Conservation (phyloP, 192 early-diverging fungal genomes). For the Backusella psychrophila region DNA sequence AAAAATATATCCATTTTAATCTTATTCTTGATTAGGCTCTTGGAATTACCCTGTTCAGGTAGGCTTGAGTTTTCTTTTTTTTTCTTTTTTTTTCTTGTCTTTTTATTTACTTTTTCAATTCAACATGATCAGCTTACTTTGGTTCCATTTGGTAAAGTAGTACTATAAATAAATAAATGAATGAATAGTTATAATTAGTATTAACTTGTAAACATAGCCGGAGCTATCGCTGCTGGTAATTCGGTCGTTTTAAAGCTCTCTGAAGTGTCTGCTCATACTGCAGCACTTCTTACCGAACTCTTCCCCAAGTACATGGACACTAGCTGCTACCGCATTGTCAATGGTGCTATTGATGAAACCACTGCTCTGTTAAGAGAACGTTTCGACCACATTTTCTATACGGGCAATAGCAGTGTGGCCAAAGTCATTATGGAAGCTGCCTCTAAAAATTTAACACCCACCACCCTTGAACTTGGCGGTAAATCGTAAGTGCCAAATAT, state of each 20-base stretch:
- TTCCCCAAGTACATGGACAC: constrained; percentile 77
- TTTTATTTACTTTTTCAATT: not conserved
- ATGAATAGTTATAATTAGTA: too few relatives aligned
- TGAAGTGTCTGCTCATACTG: constrained; percentile 71
- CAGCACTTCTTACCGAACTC: constrained; percentile 60
- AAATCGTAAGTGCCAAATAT: constrained; percentile 54
- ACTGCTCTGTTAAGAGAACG: constrained; percentile 67
- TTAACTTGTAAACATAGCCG: constrained; percentile 39
- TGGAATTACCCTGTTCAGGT: constrained; percentile 58
- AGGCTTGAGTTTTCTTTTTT: constrained; percentile 18
- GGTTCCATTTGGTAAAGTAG: constrained; percentile 21
- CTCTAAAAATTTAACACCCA: constrained; percentile 81
- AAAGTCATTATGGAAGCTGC: constrained; percentile 81
- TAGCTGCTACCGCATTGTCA: constrained; percentile 65
- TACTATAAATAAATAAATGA: not conserved
- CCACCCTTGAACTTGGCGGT: constrained; percentile 92
- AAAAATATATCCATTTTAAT: constrained; percentile 2
- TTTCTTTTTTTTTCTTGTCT: constrained; percentile 45
- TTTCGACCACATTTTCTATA: constrained; percentile 94
- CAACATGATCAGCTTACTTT: constrained; percentile 8
- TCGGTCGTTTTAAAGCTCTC: constrained; percentile 79
- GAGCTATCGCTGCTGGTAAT: constrained; percentile 91
- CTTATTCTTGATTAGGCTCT: constrained; percentile 18
- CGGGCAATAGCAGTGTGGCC: constrained; percentile 78
- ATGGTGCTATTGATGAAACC: constrained; percentile 76